A percentile compares a stretch with the other conserved stretches of the same genome.
These are phyloP conservation scores for Stachybotrys chlorohalonatus DNA, from an alignment of 2,329 filamentous ascomycete species.

Conservation along the genomic window DNA sequence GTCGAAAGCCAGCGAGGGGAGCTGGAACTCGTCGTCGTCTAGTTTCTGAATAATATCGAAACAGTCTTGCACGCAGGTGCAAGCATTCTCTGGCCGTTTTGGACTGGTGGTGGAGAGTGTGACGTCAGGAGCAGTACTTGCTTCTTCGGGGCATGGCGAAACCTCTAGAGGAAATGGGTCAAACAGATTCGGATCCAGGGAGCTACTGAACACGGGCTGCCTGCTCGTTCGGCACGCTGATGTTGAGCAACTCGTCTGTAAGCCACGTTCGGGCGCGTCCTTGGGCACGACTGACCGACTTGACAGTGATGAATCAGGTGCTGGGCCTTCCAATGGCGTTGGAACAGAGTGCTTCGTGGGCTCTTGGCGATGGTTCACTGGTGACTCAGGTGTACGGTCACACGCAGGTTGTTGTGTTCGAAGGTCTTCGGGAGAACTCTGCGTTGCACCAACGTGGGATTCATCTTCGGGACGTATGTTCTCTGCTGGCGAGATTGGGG, in stretches of 20 bases:
- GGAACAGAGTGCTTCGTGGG: too few species aligned
- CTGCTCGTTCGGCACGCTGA: neutral
- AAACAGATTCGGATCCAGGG: neutral
- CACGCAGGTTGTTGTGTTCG: too few species aligned
- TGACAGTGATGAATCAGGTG: too few species aligned
- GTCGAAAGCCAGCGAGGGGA: conserved; percentile 15
- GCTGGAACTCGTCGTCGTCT: conserved; percentile 18
- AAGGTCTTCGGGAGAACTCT: too few species aligned
- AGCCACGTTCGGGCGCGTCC: too few species aligned
- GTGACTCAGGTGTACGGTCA: too few species aligned
- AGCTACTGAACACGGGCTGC: neutral
- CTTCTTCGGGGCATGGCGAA: neutral
- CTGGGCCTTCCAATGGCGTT: too few species aligned
- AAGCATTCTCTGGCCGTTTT: conserved; percentile 1
- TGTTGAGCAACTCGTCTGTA: too few species aligned
- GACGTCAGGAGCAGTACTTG: neutral
- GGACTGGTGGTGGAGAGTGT: neutral
- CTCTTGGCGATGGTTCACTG: too few species aligned
- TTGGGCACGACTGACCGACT: too few species aligned
- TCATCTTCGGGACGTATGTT: too few species aligned
- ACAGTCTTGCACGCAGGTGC: conserved; percentile 13
- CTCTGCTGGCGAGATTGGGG: neutral
- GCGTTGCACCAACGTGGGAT: too few species aligned
- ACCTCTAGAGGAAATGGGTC: neutral
- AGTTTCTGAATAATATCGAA: conserved; percentile 16